phyloP scores from a whole-genome alignment of 2,329 filamentous ascomycete genomes.

The Penicillium sp. region DNA sequence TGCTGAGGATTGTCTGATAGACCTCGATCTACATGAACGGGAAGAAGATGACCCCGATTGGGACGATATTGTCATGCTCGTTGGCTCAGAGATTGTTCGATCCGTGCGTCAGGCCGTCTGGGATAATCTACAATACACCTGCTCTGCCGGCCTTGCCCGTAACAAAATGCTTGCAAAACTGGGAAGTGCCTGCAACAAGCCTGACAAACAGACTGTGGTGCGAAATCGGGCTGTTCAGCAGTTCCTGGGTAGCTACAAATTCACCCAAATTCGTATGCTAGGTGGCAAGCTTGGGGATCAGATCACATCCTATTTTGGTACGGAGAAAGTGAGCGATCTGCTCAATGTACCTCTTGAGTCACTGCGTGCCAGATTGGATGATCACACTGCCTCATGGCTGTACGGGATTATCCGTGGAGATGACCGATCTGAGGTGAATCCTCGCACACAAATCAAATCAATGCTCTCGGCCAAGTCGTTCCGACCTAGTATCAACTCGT shows the following conservation, averaged over 20 bases:
- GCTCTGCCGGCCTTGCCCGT: constrained; percentile 81
- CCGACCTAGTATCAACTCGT: constrained; percentile 75
- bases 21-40: constrained; percentile 70
- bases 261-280: constrained; percentile 93
- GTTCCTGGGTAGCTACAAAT: constrained; percentile 84
- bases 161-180: constrained; percentile 98
- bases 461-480: constrained; percentile 98
- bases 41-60: constrained; percentile 88
- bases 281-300: constrained; percentile 93
- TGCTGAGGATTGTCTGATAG: constrained; percentile 73
- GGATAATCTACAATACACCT: constrained; percentile 79
- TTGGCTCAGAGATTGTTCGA: constrained; percentile 87
- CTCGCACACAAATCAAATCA: constrained; percentile 90
- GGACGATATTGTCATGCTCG: constrained; percentile 87
- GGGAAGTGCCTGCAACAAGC: constrained; percentile 88
- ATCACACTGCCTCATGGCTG: constrained; percentile 84
- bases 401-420: constrained; percentile 83
- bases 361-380: constrained; percentile 75
- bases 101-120: constrained; percentile 71
- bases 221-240: constrained; percentile 78
- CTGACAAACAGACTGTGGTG: constrained; percentile 91
- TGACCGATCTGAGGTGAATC: constrained; percentile 85
- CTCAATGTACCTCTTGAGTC: constrained; percentile 73
- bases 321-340: constrained; percentile 76
- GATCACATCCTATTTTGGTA: constrained; percentile 77